A percentile compares a stretch with the other conserved stretches of the same genome.
Evolutionary conservation across 176 grass and related monocot species (phyloP).

Genomic region (Oryza brachyantha): DNA sequence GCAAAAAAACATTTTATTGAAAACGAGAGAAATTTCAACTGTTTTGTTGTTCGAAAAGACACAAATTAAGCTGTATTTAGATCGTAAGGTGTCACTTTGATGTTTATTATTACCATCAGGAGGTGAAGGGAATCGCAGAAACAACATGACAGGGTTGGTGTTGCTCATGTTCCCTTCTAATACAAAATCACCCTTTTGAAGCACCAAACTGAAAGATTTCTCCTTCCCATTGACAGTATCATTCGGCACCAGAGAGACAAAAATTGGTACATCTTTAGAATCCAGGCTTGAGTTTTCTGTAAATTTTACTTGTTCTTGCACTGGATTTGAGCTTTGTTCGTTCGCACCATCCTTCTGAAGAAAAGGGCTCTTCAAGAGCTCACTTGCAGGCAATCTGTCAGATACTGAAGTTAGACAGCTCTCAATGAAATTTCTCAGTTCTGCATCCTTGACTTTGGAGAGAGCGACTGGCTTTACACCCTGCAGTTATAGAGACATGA

Average conservation of each 20-base stretch:
- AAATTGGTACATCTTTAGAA: conserved; percentile 10
- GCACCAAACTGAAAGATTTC: conserved; percentile 7
- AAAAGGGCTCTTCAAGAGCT: conserved; percentile 46
- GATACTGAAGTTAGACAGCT: conserved; percentile 42
- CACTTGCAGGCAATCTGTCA: conserved; percentile 28
- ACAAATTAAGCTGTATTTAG: neutral
- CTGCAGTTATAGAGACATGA: conserved; percentile 9
- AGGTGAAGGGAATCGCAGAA: conserved; percentile 44
- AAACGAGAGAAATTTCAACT: no score
- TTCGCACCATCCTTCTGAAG: conserved; percentile 29
- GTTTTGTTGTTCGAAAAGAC: neutral
- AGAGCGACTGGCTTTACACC: conserved; percentile 53
- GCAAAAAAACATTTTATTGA: no score
- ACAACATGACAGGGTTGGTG: neutral
- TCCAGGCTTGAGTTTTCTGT: neutral
- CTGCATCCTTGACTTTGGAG: conserved; percentile 44
- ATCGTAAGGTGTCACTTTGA: neutral
- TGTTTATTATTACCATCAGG: conserved; percentile 19
- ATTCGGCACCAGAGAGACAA: conserved; percentile 24
- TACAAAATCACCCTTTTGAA: conserved; percentile 27
- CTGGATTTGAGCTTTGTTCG: neutral
- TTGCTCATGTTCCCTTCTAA: conserved; percentile 33
- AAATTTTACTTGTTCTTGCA: neutral
- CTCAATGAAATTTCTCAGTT: conserved; percentile 51
- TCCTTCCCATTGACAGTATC: conserved; percentile 12